Evolutionary conservation across 2,329 filamentous ascomycete genomes (phyloP).

Genomic region (Metarhizium brunneum): DNA sequence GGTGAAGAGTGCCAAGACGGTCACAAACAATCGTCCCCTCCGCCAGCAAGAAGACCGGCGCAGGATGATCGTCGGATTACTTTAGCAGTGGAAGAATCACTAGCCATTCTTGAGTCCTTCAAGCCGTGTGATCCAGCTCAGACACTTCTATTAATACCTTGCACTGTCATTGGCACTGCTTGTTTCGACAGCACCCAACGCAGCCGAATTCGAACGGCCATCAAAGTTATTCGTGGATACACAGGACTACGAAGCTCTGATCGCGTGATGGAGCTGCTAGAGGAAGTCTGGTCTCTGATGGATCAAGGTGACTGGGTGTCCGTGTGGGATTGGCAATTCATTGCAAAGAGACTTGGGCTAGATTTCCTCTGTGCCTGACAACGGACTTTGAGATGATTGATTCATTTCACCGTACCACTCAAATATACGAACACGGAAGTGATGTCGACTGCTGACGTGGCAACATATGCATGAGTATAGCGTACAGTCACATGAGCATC

Average conservation of each 20-base stretch:
- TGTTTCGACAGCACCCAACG: slow-evolving; percentile 45
- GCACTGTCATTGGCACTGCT: slow-evolving; percentile 51
- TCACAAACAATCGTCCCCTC: slow-evolving; percentile 28
- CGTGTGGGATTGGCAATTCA: slow-evolving; percentile 56
- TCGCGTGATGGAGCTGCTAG: slow-evolving; percentile 41
- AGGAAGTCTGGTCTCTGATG: slow-evolving; percentile 52
- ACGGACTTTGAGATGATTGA: background rate
- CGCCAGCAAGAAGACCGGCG: slow-evolving; percentile 35
- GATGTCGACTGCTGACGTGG: background rate
- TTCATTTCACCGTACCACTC: background rate
- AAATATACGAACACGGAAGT: background rate
- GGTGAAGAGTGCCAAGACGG: slow-evolving; percentile 11
- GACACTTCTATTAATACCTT: slow-evolving; percentile 50
- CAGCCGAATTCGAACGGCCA: slow-evolving; percentile 38
- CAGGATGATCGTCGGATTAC: slow-evolving; percentile 43
- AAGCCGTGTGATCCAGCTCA: slow-evolving; percentile 48
- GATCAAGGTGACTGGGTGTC: slow-evolving; percentile 45
- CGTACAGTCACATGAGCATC: background rate
- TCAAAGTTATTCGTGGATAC: slow-evolving; percentile 45
- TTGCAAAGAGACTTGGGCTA: slow-evolving; percentile 42
- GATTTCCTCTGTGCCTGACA: slow-evolving; percentile 45
- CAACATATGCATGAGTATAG: background rate
- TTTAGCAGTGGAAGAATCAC: slow-evolving; percentile 45
- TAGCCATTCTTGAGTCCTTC: slow-evolving; percentile 45
- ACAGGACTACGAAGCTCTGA: slow-evolving; percentile 52